Percentiles rank a stretch among this genome's conserved stretches.
These are phyloP conservation scores for Entomortierella chlamydospora DNA, from an alignment of 192 early-diverging fungal genomes.

Conservation along the genomic window DNA sequence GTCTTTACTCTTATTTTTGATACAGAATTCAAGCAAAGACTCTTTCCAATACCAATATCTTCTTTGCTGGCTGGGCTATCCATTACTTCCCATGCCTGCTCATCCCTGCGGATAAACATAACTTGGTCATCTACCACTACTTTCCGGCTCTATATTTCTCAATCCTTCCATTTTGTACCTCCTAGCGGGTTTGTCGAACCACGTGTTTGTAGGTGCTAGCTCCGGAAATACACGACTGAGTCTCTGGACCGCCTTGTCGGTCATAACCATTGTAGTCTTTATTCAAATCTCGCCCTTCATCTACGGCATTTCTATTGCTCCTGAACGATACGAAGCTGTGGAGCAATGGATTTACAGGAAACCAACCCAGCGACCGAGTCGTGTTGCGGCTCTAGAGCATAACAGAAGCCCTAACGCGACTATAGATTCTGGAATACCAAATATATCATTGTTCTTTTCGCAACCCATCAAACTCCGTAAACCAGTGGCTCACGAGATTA, in stretches of 20 bases:
- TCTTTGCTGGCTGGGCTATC: conserved; percentile 28
- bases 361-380: neutral
- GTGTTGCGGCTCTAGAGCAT: neutral
- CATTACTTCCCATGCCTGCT: conserved; percentile 4
- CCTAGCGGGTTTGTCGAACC: conserved; percentile 3
- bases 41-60: neutral
- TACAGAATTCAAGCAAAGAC: conserved; percentile 8
- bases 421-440: neutral
- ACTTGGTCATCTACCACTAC: conserved; percentile 8
- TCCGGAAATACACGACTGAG: neutral
- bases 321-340: neutral
- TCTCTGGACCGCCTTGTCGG: neutral
- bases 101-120: neutral
- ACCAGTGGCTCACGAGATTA: neutral
- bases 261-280: neutral
- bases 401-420: neutral
- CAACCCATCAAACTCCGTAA: neutral
- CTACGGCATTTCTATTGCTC: conserved; percentile 11
- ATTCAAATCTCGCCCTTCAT: conserved; percentile 12
- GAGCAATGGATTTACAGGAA: neutral
- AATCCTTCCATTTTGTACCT: conserved; percentile 12
- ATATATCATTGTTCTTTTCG: neutral
- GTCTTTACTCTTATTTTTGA: no score
- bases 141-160: conserved; percentile 31
- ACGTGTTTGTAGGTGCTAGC: neutral